phyloP scores from a whole-genome alignment of 179 eudicot genomes.

The Beta corolliflora region DNA sequence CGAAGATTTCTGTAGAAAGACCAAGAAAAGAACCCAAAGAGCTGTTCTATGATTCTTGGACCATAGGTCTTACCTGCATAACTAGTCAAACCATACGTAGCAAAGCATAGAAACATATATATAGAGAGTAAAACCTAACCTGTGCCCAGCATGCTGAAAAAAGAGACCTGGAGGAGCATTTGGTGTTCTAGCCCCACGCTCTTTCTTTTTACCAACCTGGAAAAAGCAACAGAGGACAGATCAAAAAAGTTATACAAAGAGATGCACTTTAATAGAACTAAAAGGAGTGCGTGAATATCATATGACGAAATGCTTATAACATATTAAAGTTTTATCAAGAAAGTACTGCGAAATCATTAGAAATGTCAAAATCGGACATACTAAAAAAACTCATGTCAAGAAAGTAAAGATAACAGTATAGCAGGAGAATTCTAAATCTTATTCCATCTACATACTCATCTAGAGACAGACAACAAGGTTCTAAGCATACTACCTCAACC shows the following conservation, averaged over 20 bases:
- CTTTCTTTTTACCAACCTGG: conserved; percentile 73
- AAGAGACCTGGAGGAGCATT: conserved; percentile 71
- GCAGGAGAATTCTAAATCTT: not conserved
- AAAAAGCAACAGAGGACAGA: conserved; percentile 17
- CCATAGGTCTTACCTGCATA: not conserved
- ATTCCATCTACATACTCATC: not conserved
- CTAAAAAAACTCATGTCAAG: not conserved
- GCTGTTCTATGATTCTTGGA: not conserved
- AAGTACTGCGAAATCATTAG: not conserved
- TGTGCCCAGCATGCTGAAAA: conserved; percentile 94
- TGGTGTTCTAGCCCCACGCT: conserved; percentile 44
- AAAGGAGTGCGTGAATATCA: not conserved
- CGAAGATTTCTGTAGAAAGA: too few relatives aligned
- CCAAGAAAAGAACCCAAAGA: too few relatives aligned
- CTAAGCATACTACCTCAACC: not conserved
- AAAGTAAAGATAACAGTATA: not conserved
- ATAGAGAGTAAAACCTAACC: conserved; percentile 44
- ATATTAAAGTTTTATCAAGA: not conserved
- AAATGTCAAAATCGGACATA: not conserved
- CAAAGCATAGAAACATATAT: not conserved
- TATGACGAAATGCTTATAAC: not conserved
- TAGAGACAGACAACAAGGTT: not conserved
- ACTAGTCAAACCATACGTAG: not conserved
- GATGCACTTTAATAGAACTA: not conserved
- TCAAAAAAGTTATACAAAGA: not conserved